These are phyloP conservation scores for Penicilliopsis zonata DNA, from an alignment of 495 filamentous ascomycete genomes.

Conservation along the genomic window DNA sequence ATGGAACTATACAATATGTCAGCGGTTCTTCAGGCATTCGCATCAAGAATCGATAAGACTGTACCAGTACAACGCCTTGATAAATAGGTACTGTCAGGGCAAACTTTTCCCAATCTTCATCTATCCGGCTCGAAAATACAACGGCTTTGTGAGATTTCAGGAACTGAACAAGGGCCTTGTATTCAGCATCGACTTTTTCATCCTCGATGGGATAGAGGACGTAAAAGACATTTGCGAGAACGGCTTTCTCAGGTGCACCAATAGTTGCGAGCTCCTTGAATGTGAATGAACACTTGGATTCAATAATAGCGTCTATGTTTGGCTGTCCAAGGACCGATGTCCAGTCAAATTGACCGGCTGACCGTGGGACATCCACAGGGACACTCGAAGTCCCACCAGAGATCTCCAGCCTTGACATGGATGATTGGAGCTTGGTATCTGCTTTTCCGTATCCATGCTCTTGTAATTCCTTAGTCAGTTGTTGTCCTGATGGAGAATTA, in stretches of 20 bases:
- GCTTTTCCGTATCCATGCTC: too few relatives aligned
- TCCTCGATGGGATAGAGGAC: constrained; percentile 21
- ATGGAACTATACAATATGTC: constrained; percentile 17
- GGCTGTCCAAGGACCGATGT: too few relatives aligned
- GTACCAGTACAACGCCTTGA: constrained; percentile 30
- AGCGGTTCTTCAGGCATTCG: neutral
- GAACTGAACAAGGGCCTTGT: constrained; percentile 11
- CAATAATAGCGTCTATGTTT: constrained; percentile 7
- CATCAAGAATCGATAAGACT: neutral
- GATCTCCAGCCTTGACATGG: too few relatives aligned
- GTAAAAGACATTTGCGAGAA: constrained; percentile 21
- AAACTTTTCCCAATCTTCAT: constrained; percentile 30
- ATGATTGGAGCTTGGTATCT: too few relatives aligned
- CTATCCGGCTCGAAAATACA: constrained; percentile 17
- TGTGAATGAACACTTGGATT: constrained; percentile 6
- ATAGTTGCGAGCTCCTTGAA: constrained; percentile 11
- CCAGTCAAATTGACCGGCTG: constrained; percentile 4
- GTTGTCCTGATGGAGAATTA: too few relatives aligned
- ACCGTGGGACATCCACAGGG: neutral
- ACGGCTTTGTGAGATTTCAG: constrained; percentile 18
- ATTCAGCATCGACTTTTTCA: constrained; percentile 9
- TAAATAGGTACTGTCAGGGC: constrained; percentile 13
- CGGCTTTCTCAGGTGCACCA: constrained; percentile 2
- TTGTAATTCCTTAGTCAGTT: too few relatives aligned
- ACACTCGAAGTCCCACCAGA: too few relatives aligned